These are phyloP conservation scores for Xylaria sp. DNA, from an alignment of 2,329 filamentous ascomycete species.

Conservation along the genomic window DNA sequence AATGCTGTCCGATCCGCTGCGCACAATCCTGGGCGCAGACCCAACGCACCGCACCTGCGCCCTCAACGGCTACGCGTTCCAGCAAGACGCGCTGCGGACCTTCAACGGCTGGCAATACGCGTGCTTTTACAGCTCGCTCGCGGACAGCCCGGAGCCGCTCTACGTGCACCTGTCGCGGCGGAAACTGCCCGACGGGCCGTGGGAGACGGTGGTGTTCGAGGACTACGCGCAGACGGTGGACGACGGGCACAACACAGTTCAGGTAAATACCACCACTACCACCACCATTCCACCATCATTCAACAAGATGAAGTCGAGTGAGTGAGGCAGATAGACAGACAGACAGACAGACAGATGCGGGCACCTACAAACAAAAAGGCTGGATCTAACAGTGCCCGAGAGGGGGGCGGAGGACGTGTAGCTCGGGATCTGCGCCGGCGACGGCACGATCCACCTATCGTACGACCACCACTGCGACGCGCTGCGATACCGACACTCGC, in stretches of 20 bases:
- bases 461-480: slow-evolving; percentile 62
- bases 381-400: slow-evolving; percentile 24
- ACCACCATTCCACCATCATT: no score
- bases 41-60: slow-evolving; percentile 50
- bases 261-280: slow-evolving; percentile 44
- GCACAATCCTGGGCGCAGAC: slow-evolving; percentile 51
- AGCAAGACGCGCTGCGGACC: slow-evolving; percentile 59
- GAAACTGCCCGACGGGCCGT: slow-evolving; percentile 52
- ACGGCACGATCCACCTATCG: slow-evolving; percentile 63
- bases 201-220: slow-evolving; percentile 59
- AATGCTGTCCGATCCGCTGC: slow-evolving; percentile 47
- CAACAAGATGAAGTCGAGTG: background rate
- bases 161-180: slow-evolving; percentile 59
- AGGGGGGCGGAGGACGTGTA: slow-evolving; percentile 25
- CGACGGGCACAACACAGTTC: slow-evolving; percentile 64
- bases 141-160: slow-evolving; percentile 48
- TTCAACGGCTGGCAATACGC: slow-evolving; percentile 61
- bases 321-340: background rate
- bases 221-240: slow-evolving; percentile 62
- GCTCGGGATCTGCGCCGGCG: slow-evolving; percentile 59
- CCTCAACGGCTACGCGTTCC: slow-evolving; percentile 61
- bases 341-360: background rate
- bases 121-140: slow-evolving; percentile 54
- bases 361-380: background rate
- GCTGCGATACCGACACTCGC: slow-evolving; percentile 54